Evolutionary conservation across 2,329 filamentous ascomycete species (phyloP), one percentile per base, ranked within the genome.

Genomic region (Fusarium sambucinum): DNA sequence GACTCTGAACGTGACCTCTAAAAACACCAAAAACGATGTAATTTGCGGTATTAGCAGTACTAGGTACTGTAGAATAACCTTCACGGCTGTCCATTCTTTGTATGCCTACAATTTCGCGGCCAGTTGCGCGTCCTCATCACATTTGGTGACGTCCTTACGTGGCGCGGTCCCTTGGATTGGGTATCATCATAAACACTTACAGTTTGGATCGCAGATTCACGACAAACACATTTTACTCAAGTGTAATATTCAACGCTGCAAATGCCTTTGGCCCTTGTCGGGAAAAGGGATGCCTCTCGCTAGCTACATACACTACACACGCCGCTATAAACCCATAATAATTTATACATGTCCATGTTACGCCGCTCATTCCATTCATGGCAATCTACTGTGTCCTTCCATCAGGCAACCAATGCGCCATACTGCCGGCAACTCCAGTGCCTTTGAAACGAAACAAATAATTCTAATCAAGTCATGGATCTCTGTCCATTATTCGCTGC

Each of bases 351-450:
- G 33, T 54, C 65, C 59, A 56, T 53, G 21, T 59, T 59, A 59
- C 65, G 63, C 66, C 66, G 55, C 52, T 56, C 52, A 42, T 51
- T 53, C 51, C 48, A 59, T 54, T 51, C 59, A 40, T 46, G 29
- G 37, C 62, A 67, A 70, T 54, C 58, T 55, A 59, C 35, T 46
- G 30, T 55, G 37, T 40, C 33, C 30, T 35, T 38, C 30, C 30
- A 48, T 38, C 30, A 59, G 63, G 33, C 37, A 63, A 55, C 37
- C 56, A 58, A 68, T 63, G 50, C 61, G 66, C 66, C 62, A 37
- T 70, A 51, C 59, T 50, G 33, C 59, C 59, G 32, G 44, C 59
- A 65, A 70, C 67, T 64, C 67, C 58, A 42, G 27, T 53, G 33
- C 46, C 66, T 50, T 61, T 50, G 44, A 57, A 68, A 64, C 41